Base-by-base conservation (phyloP, 177 flowering plant species). In the Vitis hybrid region DNA sequence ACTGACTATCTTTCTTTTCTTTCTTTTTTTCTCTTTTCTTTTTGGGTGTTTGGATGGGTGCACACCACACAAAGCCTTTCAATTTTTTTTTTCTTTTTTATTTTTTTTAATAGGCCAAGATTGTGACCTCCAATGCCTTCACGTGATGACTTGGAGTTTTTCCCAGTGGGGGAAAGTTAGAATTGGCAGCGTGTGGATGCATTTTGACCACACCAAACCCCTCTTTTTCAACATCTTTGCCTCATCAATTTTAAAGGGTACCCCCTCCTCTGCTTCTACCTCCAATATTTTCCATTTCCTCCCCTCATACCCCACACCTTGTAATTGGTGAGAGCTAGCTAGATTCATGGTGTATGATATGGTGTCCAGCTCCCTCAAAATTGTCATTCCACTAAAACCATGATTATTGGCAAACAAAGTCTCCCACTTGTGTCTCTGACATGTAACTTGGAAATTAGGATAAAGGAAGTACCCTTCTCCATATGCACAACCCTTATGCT, bases 101-200 rank as follows among this genome's bases (percentile, higher is more conserved):
- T 4, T 34, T 34, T 34, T 34, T 34, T 34, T 5, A 34, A 34
- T 6, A 65, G 83, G 70, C 60, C 61, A 61, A 68, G 77, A 74
- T 74, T 74, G 80, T 79, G 82, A 70, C 76, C 64, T 72, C 59
- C 78, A 69, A 65, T 70, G 77, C 31, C 75, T 83, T 82, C 85
- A 85, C 82, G 84, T 83, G 84, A 78, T 70, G 62, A 26, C 74
- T 76, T 65, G 75, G 77, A 77, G 61, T 70, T 73, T 78, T 79
- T 73, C 77, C 71, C 71, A 65, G 68, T 73, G 72, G 57, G 26
- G 77, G 67, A 49, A 79, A 74, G 73, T 53, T 78, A 63, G 80
- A 74, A 68, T 77, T 69, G 67, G 48, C 71, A 69, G 77, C 65
- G 65, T 62, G 55, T 67, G 59, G 45, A 66, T 68, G 49, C 62